Evolutionary conservation across 352 stramenopile genomes (phyloP).

Genomic region (Globisporangium parvum): DNA sequence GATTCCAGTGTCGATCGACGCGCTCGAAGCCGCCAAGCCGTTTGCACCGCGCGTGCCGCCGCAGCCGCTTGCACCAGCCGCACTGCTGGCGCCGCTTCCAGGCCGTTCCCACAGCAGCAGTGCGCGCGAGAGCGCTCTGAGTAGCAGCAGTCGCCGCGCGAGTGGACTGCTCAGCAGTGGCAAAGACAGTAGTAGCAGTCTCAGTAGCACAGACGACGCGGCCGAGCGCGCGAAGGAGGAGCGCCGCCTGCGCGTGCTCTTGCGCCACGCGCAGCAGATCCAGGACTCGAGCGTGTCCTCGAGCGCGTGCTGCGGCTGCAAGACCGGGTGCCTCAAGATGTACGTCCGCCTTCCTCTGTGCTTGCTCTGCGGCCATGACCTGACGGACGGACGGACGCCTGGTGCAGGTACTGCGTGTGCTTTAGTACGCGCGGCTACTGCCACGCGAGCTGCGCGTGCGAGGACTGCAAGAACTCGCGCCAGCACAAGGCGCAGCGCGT

Average conservation of each 20-base stretch:
- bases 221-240: conserved; percentile 21
- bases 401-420: conserved; percentile 68
- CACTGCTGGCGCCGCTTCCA: too few species aligned
- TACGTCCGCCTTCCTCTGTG: too few species aligned
- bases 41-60: conserved; percentile 23
- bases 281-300: conserved; percentile 67
- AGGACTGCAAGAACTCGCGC: conserved; percentile 69
- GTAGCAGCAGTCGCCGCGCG: neutral
- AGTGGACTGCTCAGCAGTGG: conserved; percentile 4
- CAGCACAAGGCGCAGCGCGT: conserved; percentile 54
- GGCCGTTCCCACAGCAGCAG: too few species aligned
- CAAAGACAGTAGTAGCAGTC: neutral
- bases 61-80: too few species aligned
- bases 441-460: conserved; percentile 56
- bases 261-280: conserved; percentile 61
- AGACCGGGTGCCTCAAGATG: conserved; percentile 84
- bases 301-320: conserved; percentile 76
- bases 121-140: neutral
- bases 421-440: conserved; percentile 82
- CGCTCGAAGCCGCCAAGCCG: conserved; percentile 35
- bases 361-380: too few species aligned
- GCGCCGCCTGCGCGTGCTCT: conserved; percentile 38
- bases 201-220: neutral
- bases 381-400: too few species aligned
- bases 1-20: conserved; percentile 30